A percentile compares a stretch with the other conserved stretches of the same genome.
phyloP scores from a whole-genome alignment of 352 stramenopile genomes.

The Globisporangium camurandrum region DNA sequence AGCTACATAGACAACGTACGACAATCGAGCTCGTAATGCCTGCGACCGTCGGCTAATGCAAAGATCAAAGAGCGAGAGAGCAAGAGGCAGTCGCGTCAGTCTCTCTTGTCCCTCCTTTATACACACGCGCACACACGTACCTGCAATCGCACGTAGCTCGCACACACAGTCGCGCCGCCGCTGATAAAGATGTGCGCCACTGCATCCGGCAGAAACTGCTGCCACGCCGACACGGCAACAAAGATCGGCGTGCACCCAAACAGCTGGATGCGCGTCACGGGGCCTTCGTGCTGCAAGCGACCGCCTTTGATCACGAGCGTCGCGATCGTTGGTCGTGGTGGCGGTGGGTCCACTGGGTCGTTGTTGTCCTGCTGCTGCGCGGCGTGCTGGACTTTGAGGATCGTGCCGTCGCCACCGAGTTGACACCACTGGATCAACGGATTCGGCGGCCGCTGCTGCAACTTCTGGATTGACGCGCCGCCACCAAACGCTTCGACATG shows the following conservation, averaged over 20 bases:
- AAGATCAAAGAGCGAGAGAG: not conserved
- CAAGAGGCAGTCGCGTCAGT: not conserved
- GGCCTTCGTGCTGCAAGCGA: conserved; percentile 36
- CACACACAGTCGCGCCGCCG: conserved; percentile 53
- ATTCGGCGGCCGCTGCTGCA: conserved; percentile 6
- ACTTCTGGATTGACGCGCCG: conserved; percentile 19
- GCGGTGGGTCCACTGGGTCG: not conserved
- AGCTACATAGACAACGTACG: conserved; percentile 23
- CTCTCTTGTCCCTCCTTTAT: not conserved
- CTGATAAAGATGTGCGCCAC: conserved; percentile 60
- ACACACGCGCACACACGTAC: conserved; percentile 12
- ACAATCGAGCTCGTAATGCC: conserved; percentile 36
- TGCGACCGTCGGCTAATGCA: conserved; percentile 23
- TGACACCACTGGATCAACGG: conserved; percentile 62
- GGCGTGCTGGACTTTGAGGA: conserved; percentile 47
- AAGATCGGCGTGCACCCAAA: conserved; percentile 78
- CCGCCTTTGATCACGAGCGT: conserved; percentile 55
- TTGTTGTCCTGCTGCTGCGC: conserved; percentile 10
- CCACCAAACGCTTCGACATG: conserved; percentile 44
- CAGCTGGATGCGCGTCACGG: conserved; percentile 56
- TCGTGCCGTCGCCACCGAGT: conserved; percentile 67
- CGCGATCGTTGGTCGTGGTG: conserved; percentile 12
- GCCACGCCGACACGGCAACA: conserved; percentile 30
- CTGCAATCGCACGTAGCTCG: conserved; percentile 43
- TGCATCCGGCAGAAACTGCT: conserved; percentile 45